phyloP scores from a whole-genome alignment of 805 yeast species.

The Candida coquimbonensis region DNA sequence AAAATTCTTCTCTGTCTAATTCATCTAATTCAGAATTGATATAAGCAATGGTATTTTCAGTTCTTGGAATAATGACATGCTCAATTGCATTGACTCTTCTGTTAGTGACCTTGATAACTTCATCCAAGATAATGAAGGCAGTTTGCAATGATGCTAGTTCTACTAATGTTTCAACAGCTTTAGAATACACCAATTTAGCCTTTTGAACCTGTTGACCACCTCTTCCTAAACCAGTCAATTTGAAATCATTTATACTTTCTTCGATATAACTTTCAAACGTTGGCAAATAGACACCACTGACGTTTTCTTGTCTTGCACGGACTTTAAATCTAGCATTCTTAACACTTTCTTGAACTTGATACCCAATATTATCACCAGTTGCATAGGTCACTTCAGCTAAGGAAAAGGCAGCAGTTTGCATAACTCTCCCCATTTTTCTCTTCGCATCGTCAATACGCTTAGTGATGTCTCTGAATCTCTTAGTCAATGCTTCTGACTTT shows the following conservation, averaged over 20 bases:
- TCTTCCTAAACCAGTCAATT: conserved; percentile 93
- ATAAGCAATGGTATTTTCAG: conserved; percentile 88
- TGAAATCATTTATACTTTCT: conserved; percentile 85
- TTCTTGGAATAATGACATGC: conserved; percentile 95
- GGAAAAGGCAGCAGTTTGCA: conserved; percentile 98
- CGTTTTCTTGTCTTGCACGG: conserved; percentile 90
- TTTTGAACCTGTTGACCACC: conserved; percentile 98
- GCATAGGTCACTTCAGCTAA: conserved; percentile 97
- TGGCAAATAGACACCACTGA: conserved; percentile 91
- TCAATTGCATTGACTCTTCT: conserved; percentile 98
- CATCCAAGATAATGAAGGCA: conserved; percentile 93
- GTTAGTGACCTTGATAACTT: conserved; percentile 95
- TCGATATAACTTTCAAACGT: conserved; percentile 83
- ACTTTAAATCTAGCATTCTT: conserved; percentile 87
- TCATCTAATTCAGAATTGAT: conserved; percentile 96
- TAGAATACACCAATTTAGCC: conserved; percentile 88
- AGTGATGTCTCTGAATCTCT: conserved; percentile 93
- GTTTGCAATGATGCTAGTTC: conserved; percentile 95
- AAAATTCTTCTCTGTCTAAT: conserved; percentile 96
- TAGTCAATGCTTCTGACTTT: conserved; percentile 94
- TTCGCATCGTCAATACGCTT: conserved; percentile 83
- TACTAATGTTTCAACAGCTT: conserved; percentile 94
- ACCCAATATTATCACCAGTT: conserved; percentile 91
- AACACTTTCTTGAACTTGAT: conserved; percentile 93
- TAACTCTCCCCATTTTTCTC: conserved; percentile 94